Percentiles rank a stretch among this genome's conserved stretches.
phyloP scores from a whole-genome alignment of 2,329 filamentous ascomycete species.

The Dactylellina haptotyla region DNA sequence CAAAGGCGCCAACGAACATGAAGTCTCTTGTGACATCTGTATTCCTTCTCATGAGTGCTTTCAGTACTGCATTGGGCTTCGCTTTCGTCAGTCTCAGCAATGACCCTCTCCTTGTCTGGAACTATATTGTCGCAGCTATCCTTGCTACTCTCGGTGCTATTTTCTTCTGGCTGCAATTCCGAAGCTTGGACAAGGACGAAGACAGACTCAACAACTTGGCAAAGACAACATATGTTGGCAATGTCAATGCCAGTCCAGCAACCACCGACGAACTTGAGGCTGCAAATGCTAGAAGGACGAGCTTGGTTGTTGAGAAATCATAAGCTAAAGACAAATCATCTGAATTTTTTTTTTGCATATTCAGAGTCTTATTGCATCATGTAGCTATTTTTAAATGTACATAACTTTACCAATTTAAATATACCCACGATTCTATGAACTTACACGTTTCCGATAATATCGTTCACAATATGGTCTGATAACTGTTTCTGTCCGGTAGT shows the following conservation, averaged over 20 bases:
- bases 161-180: conserved; percentile 68
- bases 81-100: conserved; percentile 70
- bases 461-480: no score
- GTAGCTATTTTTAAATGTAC: no score
- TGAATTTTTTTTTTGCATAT: no score
- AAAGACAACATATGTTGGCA: conserved; percentile 42
- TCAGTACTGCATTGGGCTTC: conserved; percentile 70
- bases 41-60: conserved; percentile 71
- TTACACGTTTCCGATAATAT: no score
- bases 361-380: no score
- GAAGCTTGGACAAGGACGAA: conserved; percentile 65
- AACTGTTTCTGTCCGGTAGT: no score
- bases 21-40: conserved; percentile 75
- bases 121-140: conserved; percentile 70
- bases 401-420: no score
- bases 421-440: no score
- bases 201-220: conserved; percentile 66
- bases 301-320: conserved; percentile 36
- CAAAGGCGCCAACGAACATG: conserved; percentile 82
- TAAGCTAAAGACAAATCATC: conserved; percentile 2
- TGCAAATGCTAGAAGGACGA: conserved; percentile 28
- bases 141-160: conserved; percentile 65
- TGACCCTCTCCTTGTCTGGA: conserved; percentile 74
- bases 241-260: neutral
- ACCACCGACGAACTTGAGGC: conserved; percentile 24